Evolutionary conservation across 805 yeast genomes (phyloP).

Genomic region (Teunomyces gatunensis): DNA sequence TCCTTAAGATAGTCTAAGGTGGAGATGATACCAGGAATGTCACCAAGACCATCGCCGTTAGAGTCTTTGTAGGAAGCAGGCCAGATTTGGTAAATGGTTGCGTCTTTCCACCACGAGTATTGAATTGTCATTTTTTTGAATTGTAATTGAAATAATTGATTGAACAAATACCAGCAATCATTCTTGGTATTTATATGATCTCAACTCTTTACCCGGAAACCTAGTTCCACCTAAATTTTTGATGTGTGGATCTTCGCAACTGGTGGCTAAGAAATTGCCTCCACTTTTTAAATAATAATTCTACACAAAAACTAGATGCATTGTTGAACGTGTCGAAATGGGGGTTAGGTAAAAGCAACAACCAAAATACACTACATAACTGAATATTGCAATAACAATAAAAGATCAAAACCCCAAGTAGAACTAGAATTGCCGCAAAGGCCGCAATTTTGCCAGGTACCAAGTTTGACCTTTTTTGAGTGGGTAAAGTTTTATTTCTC

Average conservation of each 20-base stretch:
- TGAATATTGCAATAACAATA: too few relatives aligned
- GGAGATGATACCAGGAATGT: slow-evolving; percentile 51
- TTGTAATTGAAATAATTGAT: background rate
- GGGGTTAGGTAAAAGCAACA: too few relatives aligned
- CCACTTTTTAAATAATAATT: background rate
- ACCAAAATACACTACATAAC: too few relatives aligned
- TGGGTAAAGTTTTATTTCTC: background rate
- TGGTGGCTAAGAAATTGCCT: background rate
- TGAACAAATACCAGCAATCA: background rate
- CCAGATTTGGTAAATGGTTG: slow-evolving; percentile 56
- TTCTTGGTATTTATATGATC: background rate
- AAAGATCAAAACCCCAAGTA: background rate
- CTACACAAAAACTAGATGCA: too few relatives aligned
- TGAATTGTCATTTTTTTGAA: slow-evolving; percentile 14
- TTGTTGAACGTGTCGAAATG: too few relatives aligned
- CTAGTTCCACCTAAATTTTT: background rate
- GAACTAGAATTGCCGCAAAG: background rate
- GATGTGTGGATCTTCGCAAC: background rate
- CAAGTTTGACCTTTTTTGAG: background rate
- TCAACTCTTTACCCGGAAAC: too few relatives aligned
- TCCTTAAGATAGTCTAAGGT: slow-evolving; percentile 50
- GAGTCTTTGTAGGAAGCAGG: slow-evolving; percentile 61
- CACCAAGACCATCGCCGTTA: slow-evolving; percentile 60
- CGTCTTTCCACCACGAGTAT: slow-evolving; percentile 54
- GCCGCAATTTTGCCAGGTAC: background rate